phyloP scores from a whole-genome alignment of 805 yeast species.

The Cyberlindnera lachancei region DNA sequence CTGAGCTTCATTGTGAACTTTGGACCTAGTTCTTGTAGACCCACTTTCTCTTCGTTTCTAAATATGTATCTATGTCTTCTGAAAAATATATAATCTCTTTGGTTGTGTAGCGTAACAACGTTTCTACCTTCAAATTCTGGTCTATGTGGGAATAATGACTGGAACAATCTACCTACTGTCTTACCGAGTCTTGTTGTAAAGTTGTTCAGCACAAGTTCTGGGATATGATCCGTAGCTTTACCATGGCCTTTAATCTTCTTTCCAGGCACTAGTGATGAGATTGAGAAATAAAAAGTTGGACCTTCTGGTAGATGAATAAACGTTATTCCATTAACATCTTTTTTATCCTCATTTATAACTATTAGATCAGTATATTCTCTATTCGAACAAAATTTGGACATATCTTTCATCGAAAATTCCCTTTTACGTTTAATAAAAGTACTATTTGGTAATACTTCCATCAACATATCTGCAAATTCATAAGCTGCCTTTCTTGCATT shows the following conservation, averaged over 20 bases:
- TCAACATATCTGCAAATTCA: conserved; percentile 78
- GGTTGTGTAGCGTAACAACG: conserved; percentile 92
- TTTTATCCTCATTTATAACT: conserved; percentile 91
- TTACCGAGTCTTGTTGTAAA: conserved; percentile 89
- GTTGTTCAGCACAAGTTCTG: conserved; percentile 87
- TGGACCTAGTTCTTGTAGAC: conserved; percentile 94
- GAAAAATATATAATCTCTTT: conserved; percentile 91
- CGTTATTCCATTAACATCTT: conserved; percentile 84
- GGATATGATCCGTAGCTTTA: conserved; percentile 80
- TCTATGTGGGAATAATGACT: conserved; percentile 81
- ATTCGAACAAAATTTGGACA: conserved; percentile 74
- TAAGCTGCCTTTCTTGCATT: conserved; percentile 82
- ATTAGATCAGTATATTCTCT: conserved; percentile 83
- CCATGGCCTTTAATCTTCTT: conserved; percentile 83
- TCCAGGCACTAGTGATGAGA: conserved; percentile 69
- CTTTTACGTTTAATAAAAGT: conserved; percentile 83
- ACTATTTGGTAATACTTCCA: conserved; percentile 79
- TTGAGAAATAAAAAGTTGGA: conserved; percentile 87
- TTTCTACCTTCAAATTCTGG: conserved; percentile 96
- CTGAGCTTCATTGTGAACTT: conserved; percentile 87
- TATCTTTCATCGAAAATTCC: conserved; percentile 78
- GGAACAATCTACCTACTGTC: conserved; percentile 88
- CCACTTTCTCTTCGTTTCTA: conserved; percentile 84
- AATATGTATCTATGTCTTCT: conserved; percentile 92
- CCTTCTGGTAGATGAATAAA: conserved; percentile 93